phyloP scores from a whole-genome alignment of 2,329 filamentous ascomycete species.

The Talaromyces islandicus region DNA sequence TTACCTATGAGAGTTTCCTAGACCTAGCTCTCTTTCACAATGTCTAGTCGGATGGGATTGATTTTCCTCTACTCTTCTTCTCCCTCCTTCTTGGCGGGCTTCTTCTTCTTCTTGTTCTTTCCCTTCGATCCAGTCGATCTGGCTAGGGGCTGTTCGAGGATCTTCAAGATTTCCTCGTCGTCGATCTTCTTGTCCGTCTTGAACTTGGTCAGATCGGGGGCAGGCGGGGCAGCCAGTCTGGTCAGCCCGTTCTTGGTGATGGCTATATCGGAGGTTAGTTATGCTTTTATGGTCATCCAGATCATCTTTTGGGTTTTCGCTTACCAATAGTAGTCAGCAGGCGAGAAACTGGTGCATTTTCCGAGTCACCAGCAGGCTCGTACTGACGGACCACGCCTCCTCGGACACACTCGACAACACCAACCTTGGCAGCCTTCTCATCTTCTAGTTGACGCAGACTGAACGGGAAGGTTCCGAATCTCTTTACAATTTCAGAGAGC shows the following conservation, averaged over 20 bases:
- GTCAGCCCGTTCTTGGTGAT: constrained; percentile 97
- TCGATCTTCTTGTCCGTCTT: constrained; percentile 97
- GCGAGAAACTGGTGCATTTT: constrained; percentile 75
- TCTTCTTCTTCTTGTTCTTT: constrained; percentile 92
- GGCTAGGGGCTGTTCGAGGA: constrained; percentile 72
- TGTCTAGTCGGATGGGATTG: not conserved
- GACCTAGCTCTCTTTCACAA: not conserved
- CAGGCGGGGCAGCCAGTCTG: constrained; percentile 70
- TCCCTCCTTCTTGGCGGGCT: constrained; percentile 46
- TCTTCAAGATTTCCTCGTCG: constrained; percentile 84
- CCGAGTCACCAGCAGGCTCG: constrained; percentile 92
- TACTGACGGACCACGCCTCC: constrained; percentile 91
- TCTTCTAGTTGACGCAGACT: constrained; percentile 94
- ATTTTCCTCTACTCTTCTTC: constrained; percentile 24
- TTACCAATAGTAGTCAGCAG: constrained; percentile 88
- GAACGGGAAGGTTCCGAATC: constrained; percentile 97
- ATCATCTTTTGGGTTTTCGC: constrained; percentile 29
- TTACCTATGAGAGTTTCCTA: not conserved
- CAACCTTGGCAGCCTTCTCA: constrained; percentile 91
- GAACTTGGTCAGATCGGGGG: constrained; percentile 72
- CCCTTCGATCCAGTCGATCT: constrained; percentile 57
- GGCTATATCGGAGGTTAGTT: constrained; percentile 46
- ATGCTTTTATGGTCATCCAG: constrained; percentile 15
- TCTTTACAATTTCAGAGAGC: constrained; percentile 91
- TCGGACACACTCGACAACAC: constrained; percentile 92